Evolutionary conservation across 2,329 filamentous ascomycete genomes (phyloP).

Genomic region (Colletotrichum kahawae): DNA sequence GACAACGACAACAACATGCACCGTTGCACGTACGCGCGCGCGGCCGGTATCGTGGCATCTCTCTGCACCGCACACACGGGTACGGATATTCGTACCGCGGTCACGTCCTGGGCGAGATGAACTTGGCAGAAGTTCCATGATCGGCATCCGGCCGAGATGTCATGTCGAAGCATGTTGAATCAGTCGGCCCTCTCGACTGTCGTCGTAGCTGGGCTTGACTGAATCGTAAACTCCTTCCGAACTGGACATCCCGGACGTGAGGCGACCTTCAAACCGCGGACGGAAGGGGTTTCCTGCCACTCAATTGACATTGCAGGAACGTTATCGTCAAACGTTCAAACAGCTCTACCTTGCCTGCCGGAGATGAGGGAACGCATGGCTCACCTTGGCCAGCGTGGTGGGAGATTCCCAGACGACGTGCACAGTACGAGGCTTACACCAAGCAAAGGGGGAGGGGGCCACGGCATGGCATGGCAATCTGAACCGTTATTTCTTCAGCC

Average conservation of each 20-base stretch:
- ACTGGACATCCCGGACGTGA: slow-evolving; percentile 15
- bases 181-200: slow-evolving; percentile 10
- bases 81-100: background rate
- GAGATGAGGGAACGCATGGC: slow-evolving; percentile 12
- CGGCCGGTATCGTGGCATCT: background rate
- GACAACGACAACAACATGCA: background rate
- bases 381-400: background rate
- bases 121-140: slow-evolving; percentile 17
- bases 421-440: background rate
- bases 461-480: background rate
- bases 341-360: slow-evolving; percentile 18
- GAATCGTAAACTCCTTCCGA: slow-evolving; percentile 10
- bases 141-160: slow-evolving; percentile 20
- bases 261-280: slow-evolving; percentile 15
- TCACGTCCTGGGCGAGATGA: slow-evolving; percentile 4
- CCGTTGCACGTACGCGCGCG: background rate
- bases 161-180: slow-evolving; percentile 5
- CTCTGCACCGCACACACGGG: background rate
- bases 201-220: slow-evolving; percentile 9
- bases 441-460: background rate
- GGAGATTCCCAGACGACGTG: background rate
- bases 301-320: slow-evolving; percentile 12
- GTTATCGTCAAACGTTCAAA: background rate
- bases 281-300: background rate
- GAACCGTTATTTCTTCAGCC: background rate